Evolutionary conservation across 1,139 yeast genomes (phyloP).

Genomic region (Pneumocystis oryctolagi): DNA sequence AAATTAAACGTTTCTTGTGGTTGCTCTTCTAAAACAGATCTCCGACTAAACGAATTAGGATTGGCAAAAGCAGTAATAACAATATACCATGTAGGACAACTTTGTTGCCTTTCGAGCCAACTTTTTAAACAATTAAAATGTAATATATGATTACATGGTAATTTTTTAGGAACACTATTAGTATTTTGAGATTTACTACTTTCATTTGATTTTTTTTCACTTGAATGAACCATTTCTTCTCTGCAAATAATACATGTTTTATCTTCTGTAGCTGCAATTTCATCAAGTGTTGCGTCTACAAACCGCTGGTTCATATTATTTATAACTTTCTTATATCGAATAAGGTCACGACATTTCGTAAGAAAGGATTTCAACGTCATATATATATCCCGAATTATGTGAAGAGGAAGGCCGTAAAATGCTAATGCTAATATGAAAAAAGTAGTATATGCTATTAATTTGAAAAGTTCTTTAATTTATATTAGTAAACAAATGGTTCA

Average conservation of each 20-base stretch:
- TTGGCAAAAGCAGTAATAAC: constrained; percentile 35
- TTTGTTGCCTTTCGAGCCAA: constrained; percentile 85
- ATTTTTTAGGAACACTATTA: constrained; percentile 54
- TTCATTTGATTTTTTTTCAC: constrained; percentile 19
- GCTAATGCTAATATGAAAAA: constrained; percentile 35
- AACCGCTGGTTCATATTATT: constrained; percentile 52
- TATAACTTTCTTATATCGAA: constrained; percentile 45
- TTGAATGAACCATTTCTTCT: constrained; percentile 48
- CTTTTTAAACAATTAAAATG: constrained; percentile 83
- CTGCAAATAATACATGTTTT: constrained; percentile 72
- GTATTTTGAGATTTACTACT: constrained; percentile 10
- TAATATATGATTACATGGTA: constrained; percentile 72
- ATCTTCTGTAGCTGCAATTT: constrained; percentile 44
- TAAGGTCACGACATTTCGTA: constrained; percentile 38
- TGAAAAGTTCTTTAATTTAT: constrained; percentile 19
- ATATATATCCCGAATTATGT: constrained; percentile 53
- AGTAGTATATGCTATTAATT: constrained; percentile 35
- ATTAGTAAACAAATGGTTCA: neutral
- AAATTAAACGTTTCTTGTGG: neutral
- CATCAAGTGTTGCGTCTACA: constrained; percentile 38
- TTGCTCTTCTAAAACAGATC: constrained; percentile 36
- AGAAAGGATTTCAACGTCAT: constrained; percentile 37
- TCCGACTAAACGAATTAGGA: constrained; percentile 26
- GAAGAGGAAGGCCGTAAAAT: constrained; percentile 44
- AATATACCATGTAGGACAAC: constrained; percentile 43